Conservation (phyloP, 2,329 filamentous ascomycete genomes). For the Fusarium sp. region DNA sequence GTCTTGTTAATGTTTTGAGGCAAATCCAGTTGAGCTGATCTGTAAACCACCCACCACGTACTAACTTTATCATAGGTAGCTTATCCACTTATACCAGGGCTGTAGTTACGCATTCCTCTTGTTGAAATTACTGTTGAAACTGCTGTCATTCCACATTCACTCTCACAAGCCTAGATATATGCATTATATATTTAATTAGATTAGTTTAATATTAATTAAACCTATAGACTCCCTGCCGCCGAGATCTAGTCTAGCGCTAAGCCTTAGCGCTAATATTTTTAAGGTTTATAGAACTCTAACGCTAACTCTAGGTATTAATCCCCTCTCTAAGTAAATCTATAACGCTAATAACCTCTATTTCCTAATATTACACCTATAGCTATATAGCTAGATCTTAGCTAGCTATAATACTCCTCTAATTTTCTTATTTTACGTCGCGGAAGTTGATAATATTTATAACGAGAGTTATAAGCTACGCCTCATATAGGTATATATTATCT, state of each 20-base stretch:
- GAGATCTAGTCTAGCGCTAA: neutral
- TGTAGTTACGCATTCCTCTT: neutral
- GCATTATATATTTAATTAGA: neutral
- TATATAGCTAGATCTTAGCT: too few species aligned
- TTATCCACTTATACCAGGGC: neutral
- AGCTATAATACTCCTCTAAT: too few species aligned
- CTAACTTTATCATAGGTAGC: neutral
- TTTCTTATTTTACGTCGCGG: too few species aligned
- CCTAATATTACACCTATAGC: neutral
- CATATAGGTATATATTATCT: too few species aligned
- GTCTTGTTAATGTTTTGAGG: neutral
- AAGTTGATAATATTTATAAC: too few species aligned
- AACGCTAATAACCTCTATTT: neutral
- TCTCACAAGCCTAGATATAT: neutral
- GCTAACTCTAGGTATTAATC: neutral
- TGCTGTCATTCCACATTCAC: neutral
- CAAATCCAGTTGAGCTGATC: neutral
- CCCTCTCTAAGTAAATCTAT: neutral
- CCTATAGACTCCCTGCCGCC: neutral
- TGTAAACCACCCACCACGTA: neutral
- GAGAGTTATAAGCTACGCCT: too few species aligned
- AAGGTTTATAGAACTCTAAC: neutral
- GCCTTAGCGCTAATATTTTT: neutral
- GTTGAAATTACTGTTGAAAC: neutral
- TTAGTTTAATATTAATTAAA: neutral